A percentile compares a stretch with the other conserved stretches of the same genome.
These are phyloP conservation scores for Thraustotheca clavata DNA, from an alignment of 352 stramenopile species.

Conservation along the genomic window DNA sequence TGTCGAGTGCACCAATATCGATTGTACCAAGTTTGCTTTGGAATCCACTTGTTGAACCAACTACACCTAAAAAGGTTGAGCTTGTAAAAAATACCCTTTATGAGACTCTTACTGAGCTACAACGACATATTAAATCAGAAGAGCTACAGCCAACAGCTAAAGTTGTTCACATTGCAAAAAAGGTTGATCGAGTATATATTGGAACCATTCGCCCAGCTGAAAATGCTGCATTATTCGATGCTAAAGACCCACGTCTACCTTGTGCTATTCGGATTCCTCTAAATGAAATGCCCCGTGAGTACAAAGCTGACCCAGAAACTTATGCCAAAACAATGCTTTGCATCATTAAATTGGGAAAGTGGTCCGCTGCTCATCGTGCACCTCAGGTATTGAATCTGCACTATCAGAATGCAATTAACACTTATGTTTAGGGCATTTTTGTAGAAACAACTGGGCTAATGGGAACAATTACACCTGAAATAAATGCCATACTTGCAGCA, in stretches of 20 bases:
- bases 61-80: slow-evolving; percentile 17
- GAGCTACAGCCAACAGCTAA: slow-evolving; percentile 45
- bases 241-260: slow-evolving; percentile 52
- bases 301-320: slow-evolving; percentile 39
- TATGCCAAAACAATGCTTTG: slow-evolving; percentile 68
- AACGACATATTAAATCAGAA: slow-evolving; percentile 28
- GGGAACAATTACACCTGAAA: slow-evolving; percentile 85
- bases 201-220: slow-evolving; percentile 44
- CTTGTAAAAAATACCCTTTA: slow-evolving; percentile 26
- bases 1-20: not conserved
- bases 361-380: slow-evolving; percentile 36
- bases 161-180: slow-evolving; percentile 55
- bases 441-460: slow-evolving; percentile 68
- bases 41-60: slow-evolving; percentile 10
- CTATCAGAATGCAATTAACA: too few relatives aligned
- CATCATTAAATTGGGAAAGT: slow-evolving; percentile 53
- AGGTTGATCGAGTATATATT: slow-evolving; percentile 51
- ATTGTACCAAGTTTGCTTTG: not conserved
- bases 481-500: slow-evolving; percentile 86
- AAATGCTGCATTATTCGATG: slow-evolving; percentile 63
- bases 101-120: slow-evolving; percentile 24
- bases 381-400: slow-evolving; percentile 33
- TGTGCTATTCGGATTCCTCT: slow-evolving; percentile 60
- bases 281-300: slow-evolving; percentile 59
- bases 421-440: slow-evolving; percentile 39